Conservation (phyloP, 148 eudicot species). For the Arbutus unedo region DNA sequence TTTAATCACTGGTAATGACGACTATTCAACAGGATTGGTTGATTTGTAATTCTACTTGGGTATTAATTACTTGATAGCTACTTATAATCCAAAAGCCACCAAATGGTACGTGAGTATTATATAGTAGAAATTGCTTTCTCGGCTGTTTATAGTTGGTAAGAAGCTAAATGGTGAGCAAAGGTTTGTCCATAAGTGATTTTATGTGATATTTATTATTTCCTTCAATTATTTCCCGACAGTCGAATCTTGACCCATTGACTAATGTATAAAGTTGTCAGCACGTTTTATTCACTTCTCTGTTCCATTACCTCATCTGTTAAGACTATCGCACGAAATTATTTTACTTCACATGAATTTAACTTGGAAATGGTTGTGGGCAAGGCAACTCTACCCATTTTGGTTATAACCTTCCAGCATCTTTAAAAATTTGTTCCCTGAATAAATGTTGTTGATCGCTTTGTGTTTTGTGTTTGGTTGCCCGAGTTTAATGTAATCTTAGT, state of each 20-base stretch:
- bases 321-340: neutral
- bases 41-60: slow-evolving; percentile 22
- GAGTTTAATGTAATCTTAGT: neutral
- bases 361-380: neutral
- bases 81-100: slow-evolving; percentile 20
- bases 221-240: neutral
- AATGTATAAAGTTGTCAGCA: neutral
- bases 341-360: neutral
- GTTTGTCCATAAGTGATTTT: neutral
- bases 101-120: neutral
- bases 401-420: neutral
- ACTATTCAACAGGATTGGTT: slow-evolving; percentile 44
- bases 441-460: neutral
- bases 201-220: neutral
- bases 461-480: neutral
- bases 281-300: neutral
- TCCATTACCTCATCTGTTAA: neutral
- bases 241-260: neutral
- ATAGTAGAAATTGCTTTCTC: neutral
- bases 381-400: neutral
- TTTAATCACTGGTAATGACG: slow-evolving; percentile 40
- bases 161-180: neutral
- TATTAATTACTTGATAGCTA: neutral
- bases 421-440: neutral
- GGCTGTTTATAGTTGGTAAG: neutral